Conservation (phyloP, 352 stramenopile species). For the Discostella stelligera region DNA sequence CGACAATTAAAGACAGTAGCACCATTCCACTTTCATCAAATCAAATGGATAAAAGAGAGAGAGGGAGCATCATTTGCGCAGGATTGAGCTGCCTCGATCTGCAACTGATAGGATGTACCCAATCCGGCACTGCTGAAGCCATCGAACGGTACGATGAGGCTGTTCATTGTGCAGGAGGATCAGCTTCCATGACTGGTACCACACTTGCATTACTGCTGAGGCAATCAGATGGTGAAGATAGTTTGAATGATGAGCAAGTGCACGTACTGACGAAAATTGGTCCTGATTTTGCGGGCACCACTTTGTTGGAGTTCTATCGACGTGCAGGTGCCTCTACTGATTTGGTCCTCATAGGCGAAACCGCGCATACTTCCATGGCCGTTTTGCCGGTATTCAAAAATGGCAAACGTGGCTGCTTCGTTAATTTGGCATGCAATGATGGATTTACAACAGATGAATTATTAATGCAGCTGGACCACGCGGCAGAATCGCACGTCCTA, state of each 20-base stretch:
- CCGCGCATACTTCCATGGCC: slow-evolving; percentile 40
- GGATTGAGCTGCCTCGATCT: slow-evolving; percentile 64
- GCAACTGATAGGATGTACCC: slow-evolving; percentile 43
- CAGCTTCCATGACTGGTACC: slow-evolving; percentile 47
- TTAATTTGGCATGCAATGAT: slow-evolving; percentile 56
- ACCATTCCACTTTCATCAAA: neutral
- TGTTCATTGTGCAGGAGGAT: slow-evolving; percentile 44
- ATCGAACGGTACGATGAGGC: slow-evolving; percentile 53
- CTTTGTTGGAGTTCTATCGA: slow-evolving; percentile 50
- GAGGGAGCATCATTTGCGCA: slow-evolving; percentile 69
- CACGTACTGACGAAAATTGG: slow-evolving; percentile 52
- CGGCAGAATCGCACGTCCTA: slow-evolving; percentile 1
- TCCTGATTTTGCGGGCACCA: slow-evolving; percentile 37
- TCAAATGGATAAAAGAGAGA: slow-evolving; percentile 2
- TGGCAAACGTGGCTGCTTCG: slow-evolving; percentile 45
- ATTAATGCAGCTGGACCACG: slow-evolving; percentile 27
- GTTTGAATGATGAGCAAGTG: slow-evolving; percentile 20
- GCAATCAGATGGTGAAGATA: slow-evolving; percentile 2
- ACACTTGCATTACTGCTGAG: slow-evolving; percentile 43
- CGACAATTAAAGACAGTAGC: slow-evolving; percentile 1
- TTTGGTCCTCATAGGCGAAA: slow-evolving; percentile 29
- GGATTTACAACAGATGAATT: slow-evolving; percentile 40
- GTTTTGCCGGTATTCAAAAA: slow-evolving; percentile 47
- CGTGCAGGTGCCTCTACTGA: slow-evolving; percentile 34
- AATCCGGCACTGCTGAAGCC: slow-evolving; percentile 39